Evolutionary conservation across 2,329 filamentous ascomycete species (phyloP), one percentile per base, ranked within the genome.

Genomic region (Aureobasidium musti): DNA sequence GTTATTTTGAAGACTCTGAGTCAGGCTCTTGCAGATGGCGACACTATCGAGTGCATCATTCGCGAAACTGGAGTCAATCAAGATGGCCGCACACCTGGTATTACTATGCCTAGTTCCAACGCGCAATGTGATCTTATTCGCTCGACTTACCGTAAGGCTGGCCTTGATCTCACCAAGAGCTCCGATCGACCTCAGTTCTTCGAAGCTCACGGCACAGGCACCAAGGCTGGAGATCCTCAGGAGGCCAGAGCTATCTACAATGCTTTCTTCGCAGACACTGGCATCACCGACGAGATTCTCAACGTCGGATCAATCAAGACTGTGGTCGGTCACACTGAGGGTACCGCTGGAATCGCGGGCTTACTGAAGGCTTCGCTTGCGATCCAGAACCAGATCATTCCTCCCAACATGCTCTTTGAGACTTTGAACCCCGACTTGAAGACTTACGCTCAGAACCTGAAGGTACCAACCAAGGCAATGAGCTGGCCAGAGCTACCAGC

Each of bases 281-380:
- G 28, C 21, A 14, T 13, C 5, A 23, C 14, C 13, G 37, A 41
- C 5, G 52, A 54, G 33, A 43, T 41, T 3, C 30, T 73, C 63
- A 13, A 60, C 47, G 69, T 76, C 5, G 75, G 75, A 13, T 72
- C 72, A 1, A 70, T 76, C 39, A 77, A 77, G 59, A 72, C 71
- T 17, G 73, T 76, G 19, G 64, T 76, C 17, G 83, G 83, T 21
- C 83, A 85, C 69, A 80, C 80, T 0, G 83, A 85, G 71, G 81
- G 81, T 10, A 77, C 80, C 1, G 81, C 82, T 2, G 83, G 83
- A 0, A 71, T 85, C 1, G 57, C 57, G 11, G 57, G 57, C 2
- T 30, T 61, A 1, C 19, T 85, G 23, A 80, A 80, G 59, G 67
- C 70, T 1, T 30, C 69, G 30, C 39, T 72, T 43, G 66, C 69